Percentiles rank a stretch among this genome's conserved stretches.
Conservation (phyloP, 1,284 basidiomycete genomes). For the Ganoderma meredithae region DNA sequence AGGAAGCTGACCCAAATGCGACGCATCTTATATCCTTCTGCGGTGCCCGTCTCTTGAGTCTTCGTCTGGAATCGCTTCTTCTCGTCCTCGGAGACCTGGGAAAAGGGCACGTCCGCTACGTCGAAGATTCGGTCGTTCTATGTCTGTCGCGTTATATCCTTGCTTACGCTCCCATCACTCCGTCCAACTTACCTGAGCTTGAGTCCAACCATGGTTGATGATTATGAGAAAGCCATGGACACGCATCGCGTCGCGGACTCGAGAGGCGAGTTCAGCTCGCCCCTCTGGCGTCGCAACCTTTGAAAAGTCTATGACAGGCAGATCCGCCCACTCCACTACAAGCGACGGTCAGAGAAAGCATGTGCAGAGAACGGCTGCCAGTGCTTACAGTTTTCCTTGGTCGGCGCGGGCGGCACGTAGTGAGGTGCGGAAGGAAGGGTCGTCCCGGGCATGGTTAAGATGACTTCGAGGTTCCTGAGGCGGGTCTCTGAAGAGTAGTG, state of each 20-base stretch:
- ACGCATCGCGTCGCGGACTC: conserved; percentile 63
- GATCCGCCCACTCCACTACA: conserved; percentile 70
- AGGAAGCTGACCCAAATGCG: conserved; percentile 48
- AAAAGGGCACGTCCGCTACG: conserved; percentile 64
- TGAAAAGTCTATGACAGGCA: conserved; percentile 70
- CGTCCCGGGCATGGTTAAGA: conserved; percentile 20
- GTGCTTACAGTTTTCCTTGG: conserved; percentile 43
- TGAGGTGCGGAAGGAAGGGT: conserved; percentile 37
- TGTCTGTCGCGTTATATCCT: too few relatives aligned
- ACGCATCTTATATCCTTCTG: conserved; percentile 58
- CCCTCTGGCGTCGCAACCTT: conserved; percentile 54
- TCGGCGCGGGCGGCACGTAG: conserved; percentile 45
- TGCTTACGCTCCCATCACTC: background rate
- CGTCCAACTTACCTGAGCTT: conserved; percentile 46
- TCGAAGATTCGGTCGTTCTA: conserved; percentile 54
- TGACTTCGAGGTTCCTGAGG: background rate
- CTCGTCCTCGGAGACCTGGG: conserved; percentile 55
- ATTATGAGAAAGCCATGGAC: conserved; percentile 71
- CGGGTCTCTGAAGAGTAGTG: background rate
- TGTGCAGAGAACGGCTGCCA: background rate
- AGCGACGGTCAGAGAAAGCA: background rate
- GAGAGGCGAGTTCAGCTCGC: conserved; percentile 51
- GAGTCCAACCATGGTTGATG: conserved; percentile 61
- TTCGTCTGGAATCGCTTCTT: conserved; percentile 55
- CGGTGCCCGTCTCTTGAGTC: conserved; percentile 53